Evolutionary conservation across 1,284 basidiomycete species (phyloP).

Genomic region (Apiotrichum domesticum): DNA sequence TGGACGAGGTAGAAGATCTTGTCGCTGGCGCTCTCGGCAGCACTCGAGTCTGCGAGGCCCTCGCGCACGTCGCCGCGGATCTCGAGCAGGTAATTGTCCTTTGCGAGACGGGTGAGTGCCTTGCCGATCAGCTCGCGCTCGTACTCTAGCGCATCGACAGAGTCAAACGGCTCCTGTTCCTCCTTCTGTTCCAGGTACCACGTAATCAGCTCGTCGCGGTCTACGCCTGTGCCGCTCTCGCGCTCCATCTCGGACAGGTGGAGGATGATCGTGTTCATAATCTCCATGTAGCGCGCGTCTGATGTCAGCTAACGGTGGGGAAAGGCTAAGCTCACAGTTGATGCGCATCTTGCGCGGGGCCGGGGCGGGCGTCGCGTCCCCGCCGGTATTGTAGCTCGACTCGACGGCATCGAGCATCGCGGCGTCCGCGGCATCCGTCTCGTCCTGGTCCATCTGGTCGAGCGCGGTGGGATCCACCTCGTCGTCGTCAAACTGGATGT

Average conservation of each 20-base stretch:
- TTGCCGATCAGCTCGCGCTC: slow-evolving; percentile 87
- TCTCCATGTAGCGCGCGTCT: slow-evolving; percentile 84
- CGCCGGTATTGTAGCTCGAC: slow-evolving; percentile 39
- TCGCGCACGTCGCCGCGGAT: slow-evolving; percentile 74
- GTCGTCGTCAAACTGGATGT: slow-evolving; percentile 95
- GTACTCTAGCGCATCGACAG: slow-evolving; percentile 83
- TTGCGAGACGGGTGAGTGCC: slow-evolving; percentile 80
- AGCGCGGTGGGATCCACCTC: slow-evolving; percentile 48
- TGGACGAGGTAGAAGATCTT: slow-evolving; percentile 47
- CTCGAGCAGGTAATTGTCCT: slow-evolving; percentile 82
- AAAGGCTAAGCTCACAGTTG: slow-evolving; percentile 50
- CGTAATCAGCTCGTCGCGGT: slow-evolving; percentile 84
- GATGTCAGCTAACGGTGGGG: neutral
- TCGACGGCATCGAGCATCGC: slow-evolving; percentile 48
- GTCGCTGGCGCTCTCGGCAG: slow-evolving; percentile 21
- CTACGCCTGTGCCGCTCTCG: slow-evolving; percentile 68
- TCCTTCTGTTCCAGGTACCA: slow-evolving; percentile 95
- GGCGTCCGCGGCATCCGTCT: slow-evolving; percentile 57
- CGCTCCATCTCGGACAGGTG: slow-evolving; percentile 74
- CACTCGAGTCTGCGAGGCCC: slow-evolving; percentile 53
- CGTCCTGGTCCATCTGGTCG: slow-evolving; percentile 59
- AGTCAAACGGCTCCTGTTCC: slow-evolving; percentile 68
- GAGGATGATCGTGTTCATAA: slow-evolving; percentile 71
- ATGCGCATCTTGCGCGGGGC: slow-evolving; percentile 68
- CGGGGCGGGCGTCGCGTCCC: slow-evolving; percentile 32